Evolutionary conservation across 2,329 filamentous ascomycete species (phyloP), one percentile per base, ranked within the genome.

Genomic region (Hymenoscyphus linearis): DNA sequence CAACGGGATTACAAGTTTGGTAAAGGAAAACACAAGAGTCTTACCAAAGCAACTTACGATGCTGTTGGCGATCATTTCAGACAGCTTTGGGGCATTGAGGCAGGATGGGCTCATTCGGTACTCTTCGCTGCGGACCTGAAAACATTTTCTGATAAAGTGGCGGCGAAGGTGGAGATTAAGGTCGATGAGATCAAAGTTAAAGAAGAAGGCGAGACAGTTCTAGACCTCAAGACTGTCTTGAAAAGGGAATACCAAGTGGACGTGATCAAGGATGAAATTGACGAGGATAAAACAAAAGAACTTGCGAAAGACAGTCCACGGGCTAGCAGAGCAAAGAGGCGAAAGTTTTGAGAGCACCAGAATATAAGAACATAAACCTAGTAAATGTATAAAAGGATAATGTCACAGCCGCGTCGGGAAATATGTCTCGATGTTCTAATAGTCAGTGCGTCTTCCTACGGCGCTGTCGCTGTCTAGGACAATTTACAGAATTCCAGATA

Each of bases 71-170:
- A 96, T 65, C 89, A 96, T 69, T 99, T 99, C 70, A 84, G 95
- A 60, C 81, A 81, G 40, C 80, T 98, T 0, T 99, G 96, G 95
- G 95, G 95, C 0, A 84, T 88, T 62, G 90, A 98, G 69, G 95
- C 95, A 1, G 95, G 95, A 0, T 99, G 96, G 96, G 95, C 96
- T 10, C 95, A 99, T 76, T 96, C 91, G 2, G 95, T 99, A 9
- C 80, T 99, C 13, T 99, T 99, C 71, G 96, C 95, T 0, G 96
- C 95, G 0, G 93, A 99, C 71, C 75, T 99, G 60, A 89, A 85
- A 71, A 85, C 90, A 0, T 98, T 98, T 70, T 88, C 92, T 0
- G 88, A 90, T 78, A 66, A 67, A 73, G 71, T 66, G 31, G 74
- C 77, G 1, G 75, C 71, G 3, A 81, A 82, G 67, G 72, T 73